Evolutionary conservation across 176 grass and related monocot genomes (phyloP), one percentile per base, ranked within the genome.

Genomic region (Microstegium vimineum): DNA sequence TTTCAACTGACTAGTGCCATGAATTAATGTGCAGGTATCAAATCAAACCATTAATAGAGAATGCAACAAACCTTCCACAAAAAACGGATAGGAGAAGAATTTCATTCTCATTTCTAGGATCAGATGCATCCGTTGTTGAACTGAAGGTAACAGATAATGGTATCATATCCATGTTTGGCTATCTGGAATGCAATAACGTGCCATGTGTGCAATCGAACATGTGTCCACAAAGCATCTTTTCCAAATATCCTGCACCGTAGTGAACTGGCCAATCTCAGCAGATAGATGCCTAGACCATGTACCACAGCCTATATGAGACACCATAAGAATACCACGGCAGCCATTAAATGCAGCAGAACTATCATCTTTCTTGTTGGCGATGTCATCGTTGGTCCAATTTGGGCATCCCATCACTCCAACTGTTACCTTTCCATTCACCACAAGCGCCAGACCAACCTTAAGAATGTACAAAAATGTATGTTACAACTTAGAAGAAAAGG

Each of bases 161-260:
- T 72, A 98, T 93, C 81, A 93, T 84, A 73, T 98, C 85, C 95
- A 98, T 37, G 86, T 90, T 83, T 98, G 92, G 82, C 92, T 98
- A 78, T 98, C 95, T 56, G 92, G 90, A 81, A 98, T 94, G 84
- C 95, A 98, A 85, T 91, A 94, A 16, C 82, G 66, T 49, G 92
- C 92, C 79, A 79, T 79, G 52, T 94, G 86, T 32, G 89, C 83
- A 82, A 86, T 70, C 32, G 73, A 82, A 69, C 84, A 94, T 36
- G 70, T 16, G 81, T 98, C 92, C 42, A 94, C 95, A 88, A 91
- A 94, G 49, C 92, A 93, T 85, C 89, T 89, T 75, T 90, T 71
- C 95, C 95, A 98, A 86, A 85, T 46, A 65, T 83, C 70, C 71
- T 46, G 70, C 12, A 20, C 66, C 52, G 51, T 66, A 41, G 47